Conservation (phyloP, 1,139 yeast genomes). For the Blastobotrys indianensis region DNA sequence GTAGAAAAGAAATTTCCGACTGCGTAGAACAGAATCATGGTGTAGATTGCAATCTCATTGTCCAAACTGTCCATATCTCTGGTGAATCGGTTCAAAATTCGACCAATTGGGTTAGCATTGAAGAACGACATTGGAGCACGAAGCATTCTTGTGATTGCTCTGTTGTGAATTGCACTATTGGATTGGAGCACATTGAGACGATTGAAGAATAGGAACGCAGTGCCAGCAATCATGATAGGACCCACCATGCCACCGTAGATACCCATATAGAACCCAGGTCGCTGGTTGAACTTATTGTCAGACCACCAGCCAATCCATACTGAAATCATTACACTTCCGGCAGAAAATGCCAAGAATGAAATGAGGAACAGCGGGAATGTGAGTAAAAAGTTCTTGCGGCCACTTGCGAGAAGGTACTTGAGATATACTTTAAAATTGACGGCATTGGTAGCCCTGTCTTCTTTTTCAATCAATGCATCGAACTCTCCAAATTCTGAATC, state of each 20-base stretch:
- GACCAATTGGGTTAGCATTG: slow-evolving; percentile 65
- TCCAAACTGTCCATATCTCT: slow-evolving; percentile 82
- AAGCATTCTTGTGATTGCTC: slow-evolving; percentile 57
- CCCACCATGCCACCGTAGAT: slow-evolving; percentile 47
- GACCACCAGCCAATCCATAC: slow-evolving; percentile 89
- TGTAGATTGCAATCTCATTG: slow-evolving; percentile 55
- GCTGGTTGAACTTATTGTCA: slow-evolving; percentile 43
- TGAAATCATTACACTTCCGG: slow-evolving; percentile 41
- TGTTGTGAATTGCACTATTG: slow-evolving; percentile 35
- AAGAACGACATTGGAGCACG: slow-evolving; percentile 68
- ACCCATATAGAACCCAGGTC: slow-evolving; percentile 61
- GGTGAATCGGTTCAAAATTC: slow-evolving; percentile 66
- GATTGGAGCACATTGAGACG: slow-evolving; percentile 41
- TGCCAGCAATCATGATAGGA: slow-evolving; percentile 35
- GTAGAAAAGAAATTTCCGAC: slow-evolving; percentile 20
- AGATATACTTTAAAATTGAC: slow-evolving; percentile 43
- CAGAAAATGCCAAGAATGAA: not conserved
- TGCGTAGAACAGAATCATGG: slow-evolving; percentile 42
- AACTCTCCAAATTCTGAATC: slow-evolving; percentile 27
- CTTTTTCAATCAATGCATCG: slow-evolving; percentile 38
- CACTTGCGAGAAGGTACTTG: slow-evolving; percentile 52
- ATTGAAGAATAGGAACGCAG: slow-evolving; percentile 45
- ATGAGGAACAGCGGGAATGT: slow-evolving; percentile 52
- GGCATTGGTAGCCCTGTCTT: slow-evolving; percentile 45
- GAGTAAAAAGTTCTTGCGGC: slow-evolving; percentile 41